Evolutionary conservation across 108 stramenopile species (phyloP), one percentile per base, ranked within the genome.

Genomic region (Pseudonitzschia delicatissima): DNA sequence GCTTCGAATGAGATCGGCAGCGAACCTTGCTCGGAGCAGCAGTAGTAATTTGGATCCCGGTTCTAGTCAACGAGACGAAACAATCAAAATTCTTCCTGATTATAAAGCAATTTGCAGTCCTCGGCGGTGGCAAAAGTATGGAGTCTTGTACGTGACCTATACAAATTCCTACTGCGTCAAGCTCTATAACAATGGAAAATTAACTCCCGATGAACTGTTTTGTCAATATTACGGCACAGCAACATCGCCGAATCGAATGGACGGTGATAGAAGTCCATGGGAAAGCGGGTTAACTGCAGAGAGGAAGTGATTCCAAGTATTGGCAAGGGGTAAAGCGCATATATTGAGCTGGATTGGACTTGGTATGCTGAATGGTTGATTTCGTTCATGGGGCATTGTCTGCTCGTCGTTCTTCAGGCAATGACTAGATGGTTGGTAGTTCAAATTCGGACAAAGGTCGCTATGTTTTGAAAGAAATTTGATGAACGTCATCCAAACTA

Each of bases 71-170:
- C 5, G 25, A 23, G 28, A 67, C 32, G 82, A 85, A 53, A 53
- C 37, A 25, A 58, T 85, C 39, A 37, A 51, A 5, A 80, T 87
- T 27, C 64, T 92, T 26, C 51, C 35, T 25, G 81, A 78, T 11
- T 65, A 60, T 4, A 71, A 76, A 23, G 84, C 81, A 6, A 64
- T 81, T 11, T 90, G 87, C 64, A 84, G 83, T 35, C 87, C 87
- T 34, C 85, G 93, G 25, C 81, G 93, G 26, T 94, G 93, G 93
- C 87, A 92, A 78, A 79, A 74, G 58, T 74, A 74, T 69, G 88
- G 88, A 26, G 90, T 92, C 23, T 40, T 87, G 25, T 90, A 81
- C 40, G 73, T 85, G 31, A 88, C 85, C 4, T 77, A 64, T 13
- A 75, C 75, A 71, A 93, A 93, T 78, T 81, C 81, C 0, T 71